Conservation (phyloP, 306 rosid genomes). For the Cucurbita pepo region DNA sequence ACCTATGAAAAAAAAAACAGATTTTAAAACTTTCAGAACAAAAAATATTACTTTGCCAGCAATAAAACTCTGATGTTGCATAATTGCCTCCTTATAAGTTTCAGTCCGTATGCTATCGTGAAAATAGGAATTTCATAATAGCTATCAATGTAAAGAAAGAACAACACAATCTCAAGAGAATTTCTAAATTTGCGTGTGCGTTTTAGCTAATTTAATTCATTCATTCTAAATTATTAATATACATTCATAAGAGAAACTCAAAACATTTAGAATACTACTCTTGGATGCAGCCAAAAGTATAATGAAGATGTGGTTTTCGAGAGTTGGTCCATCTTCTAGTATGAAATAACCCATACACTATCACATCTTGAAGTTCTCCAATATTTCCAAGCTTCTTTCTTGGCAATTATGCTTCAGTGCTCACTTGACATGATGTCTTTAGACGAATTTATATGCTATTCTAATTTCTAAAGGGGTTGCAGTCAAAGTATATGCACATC, state of each 20-base stretch:
- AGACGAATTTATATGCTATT: background rate
- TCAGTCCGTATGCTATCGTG: constrained; percentile 92
- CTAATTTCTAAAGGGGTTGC: background rate
- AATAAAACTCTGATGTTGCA: constrained; percentile 65
- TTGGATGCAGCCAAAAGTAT: background rate
- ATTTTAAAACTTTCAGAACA: background rate
- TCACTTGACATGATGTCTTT: background rate
- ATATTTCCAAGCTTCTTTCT: background rate
- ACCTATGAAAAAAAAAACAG: background rate
- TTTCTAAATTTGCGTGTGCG: background rate
- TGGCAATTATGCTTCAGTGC: background rate
- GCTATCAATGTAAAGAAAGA: constrained; percentile 3
- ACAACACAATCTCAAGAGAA: background rate
- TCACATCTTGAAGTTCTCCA: background rate
- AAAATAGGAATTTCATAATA: background rate
- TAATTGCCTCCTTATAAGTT: constrained; percentile 68
- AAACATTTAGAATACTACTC: background rate
- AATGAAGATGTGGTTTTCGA: background rate
- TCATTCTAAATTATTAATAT: background rate
- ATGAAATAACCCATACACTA: background rate
- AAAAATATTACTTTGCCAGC: constrained; percentile 57
- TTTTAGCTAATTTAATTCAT: background rate
- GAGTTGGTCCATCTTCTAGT: background rate
- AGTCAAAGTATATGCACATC: background rate
- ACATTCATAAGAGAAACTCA: background rate